Evolutionary conservation across 805 yeast genomes (phyloP), one percentile per base, ranked within the genome.

Genomic region (Grigorovia transvaalensis): DNA sequence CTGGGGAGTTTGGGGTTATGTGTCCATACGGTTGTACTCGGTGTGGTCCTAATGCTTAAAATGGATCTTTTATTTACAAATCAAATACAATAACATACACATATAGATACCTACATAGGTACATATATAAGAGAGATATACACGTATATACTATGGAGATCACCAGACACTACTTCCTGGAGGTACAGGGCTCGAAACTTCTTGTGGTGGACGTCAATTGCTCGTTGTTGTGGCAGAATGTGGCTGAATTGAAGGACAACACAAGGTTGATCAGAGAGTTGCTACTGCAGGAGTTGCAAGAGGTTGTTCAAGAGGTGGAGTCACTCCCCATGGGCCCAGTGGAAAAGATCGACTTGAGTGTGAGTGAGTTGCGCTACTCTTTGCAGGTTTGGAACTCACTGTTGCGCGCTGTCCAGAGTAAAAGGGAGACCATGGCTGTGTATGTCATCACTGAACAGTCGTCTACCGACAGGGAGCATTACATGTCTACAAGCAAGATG

Each of bases 361-460:
- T 54, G 3, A 48, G 45, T 27, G 38, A 46, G 35, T 17, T 53
- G 13, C 20, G 40, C 18, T 50, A 44, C 44, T 42, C 53, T 12
- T 19, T 56, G 4, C 48, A 44, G 27, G 51, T 46, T 15, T 56
- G 58, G 58, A 51, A 54, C 41, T 15, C 45, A 30, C 9, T 49
- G n/a, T 9, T 53, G 33, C 44, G 20, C 19, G 29, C 35, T 29
- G 4, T 42, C 15, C n/a, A 13, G 15, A 19, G 20, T 18, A 13
- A 18, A 27, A 12, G 17, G 30, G 18, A 9, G 43, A 27, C 27
- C 42, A 19, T 42, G 30, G 15, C 47, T 45, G 9, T 42, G 19
- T 33, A 45, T 9, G 51, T 35, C 46, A 44, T 56, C 9, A 54
- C 56, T 1, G 54, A 47, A 40, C 54, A 48, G 27, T 44, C 54